Base-by-base conservation (phyloP, 2,329 filamentous ascomycete species). In the Scopulariopsis brevicaulis region DNA sequence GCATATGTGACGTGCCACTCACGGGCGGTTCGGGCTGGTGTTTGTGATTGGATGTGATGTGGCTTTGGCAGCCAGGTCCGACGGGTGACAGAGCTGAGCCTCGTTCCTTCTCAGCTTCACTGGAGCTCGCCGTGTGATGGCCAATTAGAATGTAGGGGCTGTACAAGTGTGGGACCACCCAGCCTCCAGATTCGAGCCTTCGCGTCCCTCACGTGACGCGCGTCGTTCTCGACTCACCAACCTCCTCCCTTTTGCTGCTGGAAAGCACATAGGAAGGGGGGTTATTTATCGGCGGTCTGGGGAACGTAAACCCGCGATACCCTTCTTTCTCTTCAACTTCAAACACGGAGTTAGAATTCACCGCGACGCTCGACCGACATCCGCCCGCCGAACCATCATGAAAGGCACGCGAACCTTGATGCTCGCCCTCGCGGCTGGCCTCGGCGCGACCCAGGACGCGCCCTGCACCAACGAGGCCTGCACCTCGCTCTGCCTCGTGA, bases 381-480 rank as follows among this genome's bases (percentile, higher is more conserved):
- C 20, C 8, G 18, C 12, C 5, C 22, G 20, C 46, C 22, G 46
- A 50, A 22, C 22, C 46, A 50, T 24, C 46, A 50, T 50, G 46
- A 50, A 50, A 50, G 46, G 7, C 46, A 50, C 46, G n/a, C 46
- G 22, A 50, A 50, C 20, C 46, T 24, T 50, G 12, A 20, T 50
- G 20, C 46, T 50, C 46, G 46, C 46, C n/a, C 46, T 50, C 1
- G 46, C 46, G n/a, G 46, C 46, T 12, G 11, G 18, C n/a, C n/a
- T 20, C 46, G 46, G 20, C 46, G 46, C 46, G 12, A 20, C 46
- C 20, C 46, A 28, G 55, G 55, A 57, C 28, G 55, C 55, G 20
- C 55, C 55, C 6, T 57, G 55, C 55, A 53, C 28, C 55, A 57
- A 57, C 56, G 56, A 54, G 24, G 50, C 56, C 14, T 58, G 56